Base-by-base conservation (phyloP, 805 yeast genomes). In the Ogataea nitratoaversa region DNA sequence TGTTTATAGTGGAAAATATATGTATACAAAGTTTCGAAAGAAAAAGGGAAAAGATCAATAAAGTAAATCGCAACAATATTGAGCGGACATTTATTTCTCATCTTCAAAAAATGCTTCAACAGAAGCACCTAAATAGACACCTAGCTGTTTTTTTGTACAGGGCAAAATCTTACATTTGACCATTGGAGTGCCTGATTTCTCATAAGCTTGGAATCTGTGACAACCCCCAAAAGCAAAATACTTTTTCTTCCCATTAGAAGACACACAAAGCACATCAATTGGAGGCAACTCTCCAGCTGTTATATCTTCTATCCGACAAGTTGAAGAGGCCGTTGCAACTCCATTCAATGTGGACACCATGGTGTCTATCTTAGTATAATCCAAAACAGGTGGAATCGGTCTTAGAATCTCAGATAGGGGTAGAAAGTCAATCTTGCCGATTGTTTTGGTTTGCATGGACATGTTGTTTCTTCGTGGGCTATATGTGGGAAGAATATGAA, bases 141-240 rank as follows among this genome's bases (percentile, higher is more conserved):
- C 70, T 41, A 87, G 61, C 44, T 84, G 89, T 19, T 72, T 69
- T 44, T 78, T 76, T 0, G 95, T 85, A 6, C 87, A 82, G 1
- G 95, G 95, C 24, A 85, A 60, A 8, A 87, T 54, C 48, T 81
- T 82, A 59, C 88, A 82, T 53, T 74, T 79, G 8, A 88, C 95
- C 65, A 72, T 51, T 19, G 61, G 57, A 3, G 61, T 56, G 23
- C 70, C 72, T 2, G 69, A 66, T 30, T 67, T 70, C 42, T 86
- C 93, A 56, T 88, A 88, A 0, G 95, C 95, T 59, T 87, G 95
- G 50, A 87, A 82, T 46, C 96, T 63, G 56, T 87, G 96, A 56
- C 96, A 87, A 0, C 95, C 95, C 6, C 95, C 96, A 62, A 87
- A 87, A 1, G 90, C 95, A 61, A 84, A 86, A 54, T 82, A 86